Percentiles rank a stretch among this genome's conserved stretches.
Evolutionary conservation across 768 basidiomycete species (phyloP).

Genomic region (Tylopilus subfusipes): DNA sequence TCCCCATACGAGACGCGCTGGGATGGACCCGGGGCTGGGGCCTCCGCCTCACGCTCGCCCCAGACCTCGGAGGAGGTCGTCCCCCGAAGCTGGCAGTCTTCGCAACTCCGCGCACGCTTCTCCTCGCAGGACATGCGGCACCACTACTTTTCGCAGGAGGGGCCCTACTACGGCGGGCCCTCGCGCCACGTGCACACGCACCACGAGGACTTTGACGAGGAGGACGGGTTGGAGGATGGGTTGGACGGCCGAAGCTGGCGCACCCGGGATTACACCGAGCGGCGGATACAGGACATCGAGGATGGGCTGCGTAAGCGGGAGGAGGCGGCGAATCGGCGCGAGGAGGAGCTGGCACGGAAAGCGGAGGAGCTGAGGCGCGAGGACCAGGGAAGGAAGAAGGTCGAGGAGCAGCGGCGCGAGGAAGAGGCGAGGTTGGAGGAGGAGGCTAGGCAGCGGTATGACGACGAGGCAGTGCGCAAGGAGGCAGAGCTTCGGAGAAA

Average conservation of each 20-base stretch:
- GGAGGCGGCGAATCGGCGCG: slow-evolving; percentile 32
- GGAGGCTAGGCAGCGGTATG: slow-evolving; percentile 24
- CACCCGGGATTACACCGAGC: slow-evolving; percentile 30
- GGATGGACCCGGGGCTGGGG: slow-evolving; percentile 17
- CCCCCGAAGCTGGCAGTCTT: slow-evolving; percentile 30
- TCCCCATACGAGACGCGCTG: slow-evolving; percentile 29
- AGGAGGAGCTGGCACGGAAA: slow-evolving; percentile 33
- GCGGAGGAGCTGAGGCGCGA: slow-evolving; percentile 36
- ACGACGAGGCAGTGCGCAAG: slow-evolving; percentile 25
- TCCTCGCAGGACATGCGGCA: slow-evolving; percentile 33
- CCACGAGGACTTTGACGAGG: slow-evolving; percentile 27
- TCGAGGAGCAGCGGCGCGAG: slow-evolving; percentile 30
- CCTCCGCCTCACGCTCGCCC: slow-evolving; percentile 25
- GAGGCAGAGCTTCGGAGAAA: slow-evolving; percentile 30
- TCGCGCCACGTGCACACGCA: slow-evolving; percentile 24
- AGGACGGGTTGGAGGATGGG: slow-evolving; percentile 30
- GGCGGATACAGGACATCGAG: slow-evolving; percentile 32
- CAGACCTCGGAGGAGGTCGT: slow-evolving; percentile 28
- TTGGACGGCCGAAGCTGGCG: slow-evolving; percentile 32
- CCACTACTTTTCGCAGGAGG: slow-evolving; percentile 13
- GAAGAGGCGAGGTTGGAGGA: slow-evolving; percentile 33
- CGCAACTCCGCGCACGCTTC: slow-evolving; percentile 23
- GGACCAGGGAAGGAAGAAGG: slow-evolving; percentile 25
- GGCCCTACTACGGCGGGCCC: no score
- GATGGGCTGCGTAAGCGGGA: slow-evolving; percentile 31